phyloP scores from a whole-genome alignment of 768 basidiomycete genomes.

The Termitomyces sp. region DNA sequence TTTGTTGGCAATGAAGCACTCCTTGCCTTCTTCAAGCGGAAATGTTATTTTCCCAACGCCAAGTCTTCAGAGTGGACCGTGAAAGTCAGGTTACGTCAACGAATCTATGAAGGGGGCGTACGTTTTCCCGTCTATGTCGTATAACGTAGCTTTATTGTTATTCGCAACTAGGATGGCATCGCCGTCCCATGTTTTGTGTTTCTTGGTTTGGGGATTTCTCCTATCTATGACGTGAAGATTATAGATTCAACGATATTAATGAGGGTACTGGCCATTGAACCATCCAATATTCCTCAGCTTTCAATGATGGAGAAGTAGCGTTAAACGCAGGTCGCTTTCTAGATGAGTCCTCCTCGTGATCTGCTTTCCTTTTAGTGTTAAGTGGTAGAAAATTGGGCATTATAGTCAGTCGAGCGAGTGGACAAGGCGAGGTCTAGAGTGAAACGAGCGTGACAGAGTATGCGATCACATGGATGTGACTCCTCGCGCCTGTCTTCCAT shows the following conservation, averaged over 20 bases:
- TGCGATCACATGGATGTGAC: constrained; percentile 3
- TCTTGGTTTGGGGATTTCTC: constrained; percentile 67
- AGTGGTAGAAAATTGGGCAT: constrained; percentile 30
- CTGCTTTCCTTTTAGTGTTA: constrained; percentile 29
- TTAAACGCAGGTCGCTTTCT: constrained; percentile 27
- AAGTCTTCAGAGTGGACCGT: constrained; percentile 31
- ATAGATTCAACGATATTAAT: neutral
- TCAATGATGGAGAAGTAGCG: neutral
- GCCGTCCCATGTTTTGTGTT: constrained; percentile 91
- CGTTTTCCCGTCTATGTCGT: constrained; percentile 62
- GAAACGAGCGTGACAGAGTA: neutral
- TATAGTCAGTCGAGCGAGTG: neutral
- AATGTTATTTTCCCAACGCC: constrained; percentile 41
- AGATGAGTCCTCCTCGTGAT: constrained; percentile 18
- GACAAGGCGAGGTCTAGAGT: no score
- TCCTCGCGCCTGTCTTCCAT: no score
- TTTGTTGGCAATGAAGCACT: constrained; percentile 40
- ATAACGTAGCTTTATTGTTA: constrained; percentile 41
- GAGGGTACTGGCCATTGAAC: constrained; percentile 57
- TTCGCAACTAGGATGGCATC: constrained; percentile 60
- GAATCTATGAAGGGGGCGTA: constrained; percentile 27
- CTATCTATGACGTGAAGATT: constrained; percentile 24
- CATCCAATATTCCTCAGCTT: constrained; percentile 53
- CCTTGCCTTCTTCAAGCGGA: constrained; percentile 33
- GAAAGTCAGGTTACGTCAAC: neutral